Base-by-base conservation (phyloP, 192 early-diverging fungal species). In the Gryganskiella cystojenkinii region DNA sequence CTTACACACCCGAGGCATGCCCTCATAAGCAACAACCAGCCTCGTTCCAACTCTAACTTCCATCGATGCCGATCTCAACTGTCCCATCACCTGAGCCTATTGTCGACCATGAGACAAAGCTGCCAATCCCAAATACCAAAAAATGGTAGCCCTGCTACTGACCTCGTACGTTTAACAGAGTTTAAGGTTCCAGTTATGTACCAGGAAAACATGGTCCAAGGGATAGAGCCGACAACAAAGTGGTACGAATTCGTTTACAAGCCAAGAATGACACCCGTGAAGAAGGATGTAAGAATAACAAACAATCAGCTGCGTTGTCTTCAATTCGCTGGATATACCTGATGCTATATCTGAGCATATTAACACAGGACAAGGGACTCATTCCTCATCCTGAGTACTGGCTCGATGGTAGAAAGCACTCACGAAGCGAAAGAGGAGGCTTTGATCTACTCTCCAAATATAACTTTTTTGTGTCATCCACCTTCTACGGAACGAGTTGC, bases 231-330 rank as follows among this genome's bases (percentile, higher is more conserved):
- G 7, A 55, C 62, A n/a, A 42, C 37, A 20, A 64, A 54, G 35
- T 64, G 51, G 62, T 64, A 64, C 62, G 15, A 30, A 24, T 64
- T 64, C 51, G 54, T 64, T 3, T 64, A 64, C 14, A 50, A 63
- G 61, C 47, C 49, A 40, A 49, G 61, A 49, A 51, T 40, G 62
- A 54, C 62, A 22, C 62, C 62, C 31, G 4, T 64, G 62, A 51
- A 53, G 51, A 64, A 44, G 27, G 62, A 64, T 64, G 62, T 64
- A 64, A 54, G 51, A 24, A 6, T 43, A 42, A 47, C 17, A 47
- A 33, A 24, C 56, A 11, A 0, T 61, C 47, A 35, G 19, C 47
- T 24, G 20, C 20, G 11, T 51, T 34, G 22, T 35, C 30, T 62
- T 34, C 8, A 6, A 45, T 0, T 28, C 19, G 4, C 1, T 25